Evolutionary conservation across 805 yeast genomes (phyloP), one percentile per base, ranked within the genome.

Genomic region (Tetrapisispora arboricola): DNA sequence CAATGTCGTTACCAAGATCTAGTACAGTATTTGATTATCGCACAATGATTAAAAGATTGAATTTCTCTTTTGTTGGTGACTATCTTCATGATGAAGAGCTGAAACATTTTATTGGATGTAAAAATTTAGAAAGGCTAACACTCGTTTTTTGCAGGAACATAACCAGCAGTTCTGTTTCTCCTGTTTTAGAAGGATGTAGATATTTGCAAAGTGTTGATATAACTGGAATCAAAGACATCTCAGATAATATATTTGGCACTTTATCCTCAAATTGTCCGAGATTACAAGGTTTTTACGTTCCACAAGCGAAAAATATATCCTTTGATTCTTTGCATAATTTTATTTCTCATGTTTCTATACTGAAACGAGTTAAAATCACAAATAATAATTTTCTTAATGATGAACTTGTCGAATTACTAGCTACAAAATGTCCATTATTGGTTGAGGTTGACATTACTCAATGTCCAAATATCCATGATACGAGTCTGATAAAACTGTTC

Each of bases 381-480:
- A 83, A 82, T 42, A 82, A 85, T 56, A 65, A 65, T 28, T 70
- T 70, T 42, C 72, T 90, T 43, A 73, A 79, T 36, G 92, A 84
- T 58, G 72, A 63, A 9, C 70, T 81, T 10, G 68, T 88, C 6
- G 53, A 66, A 31, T 69, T 71, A 18, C 67, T 87, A 60, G 78
- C 82, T 40, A 66, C 67, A n/a, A 73, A 73, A 55, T 90, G 96
- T 60, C 80, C 81, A 32, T 70, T 79, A 42, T 67, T 90, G 37
- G 94, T 88, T 15, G 98, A 90, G 61, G 80, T 92, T 39, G 97
- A 90, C 62, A 69, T 90, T 38, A 88, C 86, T 49, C 80, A 78
- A 34, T 83, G 95, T 61, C 74, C 80, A n/a, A 69, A 73, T 46
- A 75, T 88, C 28, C 73, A 83, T 12, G 84, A 86, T 57, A 57